phyloP scores from a whole-genome alignment of 1,139 yeast genomes.

The Pichia sp. region DNA sequence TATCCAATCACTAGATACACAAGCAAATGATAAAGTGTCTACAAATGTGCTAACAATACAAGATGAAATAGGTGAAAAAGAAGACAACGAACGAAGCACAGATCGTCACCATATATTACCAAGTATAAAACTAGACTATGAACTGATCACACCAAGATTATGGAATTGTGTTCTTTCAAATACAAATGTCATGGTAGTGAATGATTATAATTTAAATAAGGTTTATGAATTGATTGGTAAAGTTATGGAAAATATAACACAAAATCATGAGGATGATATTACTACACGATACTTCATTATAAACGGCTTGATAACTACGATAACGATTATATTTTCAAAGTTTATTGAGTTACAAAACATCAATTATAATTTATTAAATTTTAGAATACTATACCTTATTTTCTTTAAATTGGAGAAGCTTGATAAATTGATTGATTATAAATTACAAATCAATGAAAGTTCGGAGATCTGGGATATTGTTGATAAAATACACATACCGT shows the following conservation, averaged over 20 bases:
- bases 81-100: neutral
- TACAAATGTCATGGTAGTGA: neutral
- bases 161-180: neutral
- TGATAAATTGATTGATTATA: neutral
- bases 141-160: neutral
- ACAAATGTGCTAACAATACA: neutral
- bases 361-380: constrained; percentile 4
- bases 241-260: neutral
- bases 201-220: neutral
- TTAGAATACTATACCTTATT: constrained; percentile 7
- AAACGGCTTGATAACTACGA: constrained; percentile 9
- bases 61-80: neutral
- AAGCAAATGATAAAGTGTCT: neutral
- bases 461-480: constrained; percentile 7
- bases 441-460: constrained; percentile 5
- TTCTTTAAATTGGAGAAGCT: constrained; percentile 8
- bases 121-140: neutral
- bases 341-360: constrained; percentile 4
- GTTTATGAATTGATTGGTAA: neutral
- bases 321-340: constrained; percentile 8
- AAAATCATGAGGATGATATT: neutral
- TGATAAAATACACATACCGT: constrained; percentile 8
- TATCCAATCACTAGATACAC: neutral
- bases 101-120: neutral
- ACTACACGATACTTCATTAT: neutral